A percentile compares a stretch with the other conserved stretches of the same genome.
phyloP scores from a whole-genome alignment of 1,284 basidiomycete genomes.

The Pseudozyma thailandica region DNA sequence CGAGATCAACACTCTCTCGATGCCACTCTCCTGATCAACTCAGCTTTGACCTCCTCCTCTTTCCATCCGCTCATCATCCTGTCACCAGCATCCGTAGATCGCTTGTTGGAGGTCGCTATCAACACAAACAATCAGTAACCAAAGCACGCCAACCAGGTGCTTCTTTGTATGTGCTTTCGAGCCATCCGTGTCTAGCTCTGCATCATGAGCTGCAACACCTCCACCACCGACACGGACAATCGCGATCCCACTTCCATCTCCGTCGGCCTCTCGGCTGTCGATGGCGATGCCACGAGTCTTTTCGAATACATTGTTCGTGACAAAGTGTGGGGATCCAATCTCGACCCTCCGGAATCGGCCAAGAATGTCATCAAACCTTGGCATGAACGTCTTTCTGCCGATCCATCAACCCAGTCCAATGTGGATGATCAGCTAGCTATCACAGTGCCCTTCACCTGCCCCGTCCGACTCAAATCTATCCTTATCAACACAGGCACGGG shows the following conservation, averaged over 20 bases:
- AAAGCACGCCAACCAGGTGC: no score
- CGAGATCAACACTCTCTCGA: constrained; percentile 6
- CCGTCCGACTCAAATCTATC: constrained; percentile 62
- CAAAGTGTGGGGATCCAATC: constrained; percentile 61
- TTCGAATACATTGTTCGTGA: constrained; percentile 60
- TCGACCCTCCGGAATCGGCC: constrained; percentile 61
- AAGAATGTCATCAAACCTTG: constrained; percentile 64
- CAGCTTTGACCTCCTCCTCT: neutral
- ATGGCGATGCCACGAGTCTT: constrained; percentile 54
- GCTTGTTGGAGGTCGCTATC: no score
- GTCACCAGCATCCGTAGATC: neutral
- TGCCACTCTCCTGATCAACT: constrained; percentile 4
- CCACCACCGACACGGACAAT: constrained; percentile 31
- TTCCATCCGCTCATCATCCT: neutral
- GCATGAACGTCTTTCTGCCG: constrained; percentile 53
- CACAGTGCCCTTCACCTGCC: constrained; percentile 63
- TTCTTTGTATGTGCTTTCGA: constrained; percentile 4
- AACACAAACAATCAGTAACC: no score
- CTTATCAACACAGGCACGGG: constrained; percentile 61
- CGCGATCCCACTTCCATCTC: constrained; percentile 29
- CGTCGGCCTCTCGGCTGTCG: constrained; percentile 30
- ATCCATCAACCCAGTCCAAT: constrained; percentile 58
- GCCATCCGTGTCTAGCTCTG: neutral
- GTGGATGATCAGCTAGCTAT: constrained; percentile 66
- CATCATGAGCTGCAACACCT: constrained; percentile 47